A percentile compares a stretch with the other conserved stretches of the same genome.
phyloP scores from a whole-genome alignment of 2,329 filamentous ascomycete genomes.

The Herpotrichia juniperi region DNA sequence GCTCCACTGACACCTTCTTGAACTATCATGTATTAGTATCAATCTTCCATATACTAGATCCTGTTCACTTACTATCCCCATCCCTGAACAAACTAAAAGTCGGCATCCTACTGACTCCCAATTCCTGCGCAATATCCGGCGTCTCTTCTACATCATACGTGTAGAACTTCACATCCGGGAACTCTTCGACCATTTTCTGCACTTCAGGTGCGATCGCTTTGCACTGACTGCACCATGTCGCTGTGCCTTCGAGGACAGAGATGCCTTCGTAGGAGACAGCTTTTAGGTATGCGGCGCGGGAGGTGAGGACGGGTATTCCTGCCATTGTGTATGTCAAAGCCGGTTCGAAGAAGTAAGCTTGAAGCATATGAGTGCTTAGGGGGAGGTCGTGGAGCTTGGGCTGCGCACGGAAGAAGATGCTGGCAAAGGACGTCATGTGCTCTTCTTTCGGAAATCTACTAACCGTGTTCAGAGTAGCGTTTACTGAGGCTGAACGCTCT shows the following conservation, averaged over 20 bases:
- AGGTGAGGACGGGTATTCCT: constrained; percentile 28
- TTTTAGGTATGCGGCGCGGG: constrained; percentile 34
- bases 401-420: too few species aligned
- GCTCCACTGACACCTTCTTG: constrained; percentile 11
- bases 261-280: constrained; percentile 38
- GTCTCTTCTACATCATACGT: constrained; percentile 38
- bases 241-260: constrained; percentile 38
- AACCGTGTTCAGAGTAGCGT: too few species aligned
- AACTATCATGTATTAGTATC: constrained; percentile 36
- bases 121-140: constrained; percentile 37
- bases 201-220: constrained; percentile 34
- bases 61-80: constrained; percentile 27
- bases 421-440: too few species aligned
- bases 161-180: constrained; percentile 32
- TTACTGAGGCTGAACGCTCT: too few species aligned
- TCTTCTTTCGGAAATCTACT: too few species aligned
- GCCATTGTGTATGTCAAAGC: too few species aligned
- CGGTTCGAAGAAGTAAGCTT: too few species aligned
- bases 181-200: constrained; percentile 29
- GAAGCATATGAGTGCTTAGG: too few species aligned
- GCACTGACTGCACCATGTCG: constrained; percentile 37
- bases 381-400: too few species aligned
- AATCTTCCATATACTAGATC: constrained; percentile 21
- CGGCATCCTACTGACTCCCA: constrained; percentile 34
- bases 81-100: constrained; percentile 36